A percentile compares a stretch with the other conserved stretches of the same genome.
phyloP scores from a whole-genome alignment of 257 asterid species.

The Haberlea rhodopensis region DNA sequence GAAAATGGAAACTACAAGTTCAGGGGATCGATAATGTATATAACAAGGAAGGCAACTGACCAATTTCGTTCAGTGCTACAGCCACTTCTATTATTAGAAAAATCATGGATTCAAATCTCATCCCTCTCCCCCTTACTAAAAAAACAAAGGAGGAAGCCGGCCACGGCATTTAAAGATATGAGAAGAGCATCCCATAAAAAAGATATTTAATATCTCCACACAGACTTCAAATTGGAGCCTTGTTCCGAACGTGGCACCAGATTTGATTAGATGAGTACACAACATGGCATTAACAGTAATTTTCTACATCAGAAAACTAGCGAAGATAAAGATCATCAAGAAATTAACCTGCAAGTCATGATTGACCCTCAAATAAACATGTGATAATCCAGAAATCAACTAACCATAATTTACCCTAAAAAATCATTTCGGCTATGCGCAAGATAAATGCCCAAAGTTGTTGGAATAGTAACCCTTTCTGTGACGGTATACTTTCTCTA shows the following conservation, averaged over 20 bases:
- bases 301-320: conserved; percentile 17
- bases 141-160: conserved; percentile 5
- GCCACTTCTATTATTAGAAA: background rate
- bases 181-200: background rate
- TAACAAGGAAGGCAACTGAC: background rate
- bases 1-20: background rate
- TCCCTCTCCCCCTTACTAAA: background rate
- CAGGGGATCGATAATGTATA: background rate
- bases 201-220: background rate
- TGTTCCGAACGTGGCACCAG: background rate
- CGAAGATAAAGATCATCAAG: conserved; percentile 2
- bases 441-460: background rate
- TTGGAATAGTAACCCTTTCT: conserved; percentile 1
- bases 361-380: background rate
- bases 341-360: background rate
- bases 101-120: background rate
- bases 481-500: background rate
- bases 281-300: background rate
- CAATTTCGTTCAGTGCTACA: background rate
- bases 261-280: background rate
- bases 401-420: background rate
- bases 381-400: too few species aligned
- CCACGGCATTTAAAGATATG: background rate
- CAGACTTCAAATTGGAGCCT: conserved; percentile 9
- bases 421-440: conserved; percentile 6